Base-by-base conservation (phyloP, 495 filamentous ascomycete species). In the Lophiotrema nucula region DNA sequence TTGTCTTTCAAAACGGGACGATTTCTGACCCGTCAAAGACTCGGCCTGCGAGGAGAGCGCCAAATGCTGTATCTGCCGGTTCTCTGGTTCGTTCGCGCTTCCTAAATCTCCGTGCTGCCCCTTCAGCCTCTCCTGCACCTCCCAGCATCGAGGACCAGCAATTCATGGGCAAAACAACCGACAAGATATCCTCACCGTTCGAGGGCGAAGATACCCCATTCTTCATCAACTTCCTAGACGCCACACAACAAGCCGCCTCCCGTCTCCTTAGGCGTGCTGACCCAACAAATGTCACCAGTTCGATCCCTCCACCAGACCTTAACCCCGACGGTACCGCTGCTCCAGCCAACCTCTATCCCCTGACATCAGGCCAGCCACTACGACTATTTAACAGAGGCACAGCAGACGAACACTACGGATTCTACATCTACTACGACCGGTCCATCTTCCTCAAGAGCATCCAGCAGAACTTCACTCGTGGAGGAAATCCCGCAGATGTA, bases 371-470 rank as follows among this genome's bases (percentile, higher is more conserved):
- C 27, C 93, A 97, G 62, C 93, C 90, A 0, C 71, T 97, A 15
- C 84, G 87, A 2, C 80, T 97, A 2, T 97, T 88, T 74, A 87
- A 97, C 71, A 86, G 90, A 21, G 90, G 85, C 18, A 72, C 84
- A 28, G 73, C 79, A 2, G 84, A 82, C 0, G 93, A 98, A 68
- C 90, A 96, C 73, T 97, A 95, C 71, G 89, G 89, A 10, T 96
- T 97, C 73, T 96, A 95, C 71, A 87, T 81, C 0, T 95, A 95
- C 77, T 97, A 86, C 71, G 84, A 92, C 71, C 89, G 90, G 61
- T 88, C 88, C 4, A 90, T 95, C 49, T 95, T 91, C 76, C 76
- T 91, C 47, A 79, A 81, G 49, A 82, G 79, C 11, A 66, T 62
- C n/a, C 3, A 37, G 1, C 18, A 23, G 25, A 60, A 50, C 37